Conservation (phyloP, 306 rosid species). For the Acacia melanoxylon region DNA sequence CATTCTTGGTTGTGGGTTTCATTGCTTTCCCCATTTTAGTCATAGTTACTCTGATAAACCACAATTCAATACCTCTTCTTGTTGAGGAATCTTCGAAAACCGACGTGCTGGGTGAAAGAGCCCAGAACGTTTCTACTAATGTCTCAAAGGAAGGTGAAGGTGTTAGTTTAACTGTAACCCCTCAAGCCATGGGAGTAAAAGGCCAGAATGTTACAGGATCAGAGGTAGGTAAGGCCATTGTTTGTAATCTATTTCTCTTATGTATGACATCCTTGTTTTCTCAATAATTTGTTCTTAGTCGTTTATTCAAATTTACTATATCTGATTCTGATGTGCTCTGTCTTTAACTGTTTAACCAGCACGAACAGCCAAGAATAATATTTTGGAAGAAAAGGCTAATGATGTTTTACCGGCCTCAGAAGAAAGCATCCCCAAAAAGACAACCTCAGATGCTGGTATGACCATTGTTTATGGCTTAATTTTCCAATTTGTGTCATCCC, state of each 20-base stretch:
- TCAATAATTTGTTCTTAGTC: not conserved
- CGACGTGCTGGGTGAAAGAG: not conserved
- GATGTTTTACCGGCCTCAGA: not conserved
- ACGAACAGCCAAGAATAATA: not conserved
- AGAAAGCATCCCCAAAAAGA: not conserved
- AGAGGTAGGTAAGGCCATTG: constrained; percentile 23
- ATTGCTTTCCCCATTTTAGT: not conserved
- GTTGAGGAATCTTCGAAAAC: not conserved
- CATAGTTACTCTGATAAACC: not conserved
- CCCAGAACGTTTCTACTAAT: not conserved
- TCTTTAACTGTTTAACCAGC: not conserved
- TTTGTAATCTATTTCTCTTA: not conserved
- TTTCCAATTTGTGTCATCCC: not conserved
- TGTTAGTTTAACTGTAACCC: not conserved
- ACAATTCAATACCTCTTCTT: not conserved
- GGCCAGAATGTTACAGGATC: constrained; percentile 9
- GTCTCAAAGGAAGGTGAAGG: not conserved
- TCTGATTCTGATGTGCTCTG: not conserved
- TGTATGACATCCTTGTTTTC: not conserved
- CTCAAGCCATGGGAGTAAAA: not conserved
- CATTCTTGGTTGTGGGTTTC: not conserved
- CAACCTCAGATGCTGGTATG: not conserved
- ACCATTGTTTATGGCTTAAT: not conserved
- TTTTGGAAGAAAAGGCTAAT: not conserved
- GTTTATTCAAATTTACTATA: no score